Evolutionary conservation across 208 protist genomes (phyloP).

Genomic region (Acanthamoeba triangularis): DNA sequence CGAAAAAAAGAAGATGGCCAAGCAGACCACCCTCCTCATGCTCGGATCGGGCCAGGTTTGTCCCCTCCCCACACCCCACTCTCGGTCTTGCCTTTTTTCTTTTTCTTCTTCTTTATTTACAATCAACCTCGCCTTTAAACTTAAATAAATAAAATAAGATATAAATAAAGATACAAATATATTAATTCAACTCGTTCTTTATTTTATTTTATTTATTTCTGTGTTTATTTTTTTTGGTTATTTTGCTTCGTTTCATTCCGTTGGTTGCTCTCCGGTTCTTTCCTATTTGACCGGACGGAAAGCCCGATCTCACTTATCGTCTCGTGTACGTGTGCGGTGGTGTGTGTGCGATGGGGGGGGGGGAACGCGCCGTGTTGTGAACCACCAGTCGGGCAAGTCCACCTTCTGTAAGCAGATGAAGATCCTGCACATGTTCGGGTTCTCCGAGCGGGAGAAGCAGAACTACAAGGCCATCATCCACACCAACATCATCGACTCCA

Average conservation of each 20-base stretch:
- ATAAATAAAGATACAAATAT: not conserved
- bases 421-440: slow-evolving; percentile 90
- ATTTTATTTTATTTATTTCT: not conserved
- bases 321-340: not conserved
- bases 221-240: not conserved
- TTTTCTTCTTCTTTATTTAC: not conserved
- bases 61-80: not conserved
- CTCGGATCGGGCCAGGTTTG: slow-evolving; percentile 36
- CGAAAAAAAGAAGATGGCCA: slow-evolving; percentile 24
- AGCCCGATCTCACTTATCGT: not conserved
- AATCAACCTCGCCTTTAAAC: no score
- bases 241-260: not conserved
- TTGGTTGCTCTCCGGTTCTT: not conserved
- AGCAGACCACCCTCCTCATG: slow-evolving; percentile 62
- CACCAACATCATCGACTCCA: slow-evolving; percentile 86
- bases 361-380: not conserved
- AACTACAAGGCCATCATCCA: slow-evolving; percentile 85
- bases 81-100: no score
- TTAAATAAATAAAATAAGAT: not conserved
- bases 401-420: slow-evolving; percentile 94
- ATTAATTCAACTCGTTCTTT: not conserved
- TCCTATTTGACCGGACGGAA: not conserved
- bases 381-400: slow-evolving; percentile 92
- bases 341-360: not conserved
- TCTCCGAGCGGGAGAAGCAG: slow-evolving; percentile 80